Conservation (phyloP, 768 basidiomycete genomes). For the Lactarius trivialis region DNA sequence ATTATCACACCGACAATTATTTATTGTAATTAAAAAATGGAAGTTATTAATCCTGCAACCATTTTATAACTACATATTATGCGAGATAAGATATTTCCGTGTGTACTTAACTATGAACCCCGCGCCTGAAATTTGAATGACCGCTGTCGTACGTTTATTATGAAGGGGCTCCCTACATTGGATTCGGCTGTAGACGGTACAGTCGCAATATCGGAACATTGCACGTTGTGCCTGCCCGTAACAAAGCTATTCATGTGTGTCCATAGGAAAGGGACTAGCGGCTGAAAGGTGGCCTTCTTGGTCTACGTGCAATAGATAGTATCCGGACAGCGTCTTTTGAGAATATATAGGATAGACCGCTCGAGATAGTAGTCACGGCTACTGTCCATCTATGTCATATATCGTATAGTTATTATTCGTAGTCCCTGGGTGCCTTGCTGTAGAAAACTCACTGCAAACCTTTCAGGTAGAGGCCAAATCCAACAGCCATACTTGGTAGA, state of each 20-base stretch:
- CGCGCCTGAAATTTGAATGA: too few species aligned
- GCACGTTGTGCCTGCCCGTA: not conserved
- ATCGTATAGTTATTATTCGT: not conserved
- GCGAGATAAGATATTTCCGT: too few species aligned
- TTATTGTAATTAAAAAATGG: too few species aligned
- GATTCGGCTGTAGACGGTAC: too few species aligned
- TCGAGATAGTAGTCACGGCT: constrained; percentile 87
- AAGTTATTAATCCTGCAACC: too few species aligned
- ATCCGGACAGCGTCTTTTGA: constrained; percentile 69
- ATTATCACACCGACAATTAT: too few species aligned
- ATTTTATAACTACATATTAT: too few species aligned
- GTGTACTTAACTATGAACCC: too few species aligned
- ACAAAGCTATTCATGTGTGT: not conserved
- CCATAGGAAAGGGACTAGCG: not conserved
- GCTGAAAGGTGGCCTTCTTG: not conserved
- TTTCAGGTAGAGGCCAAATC: constrained; percentile 69
- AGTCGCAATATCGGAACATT: not conserved
- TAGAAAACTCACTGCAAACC: constrained; percentile 31
- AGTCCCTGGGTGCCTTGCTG: not conserved
- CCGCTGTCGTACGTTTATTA: too few species aligned
- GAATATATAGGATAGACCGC: constrained; percentile 77
- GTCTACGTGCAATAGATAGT: constrained; percentile 21
- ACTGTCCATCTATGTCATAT: constrained; percentile 64
- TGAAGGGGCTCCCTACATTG: too few species aligned
- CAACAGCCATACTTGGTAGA: constrained; percentile 50